Conservation (phyloP, 2,329 filamentous ascomycete species). For the Didymella keratinophila region DNA sequence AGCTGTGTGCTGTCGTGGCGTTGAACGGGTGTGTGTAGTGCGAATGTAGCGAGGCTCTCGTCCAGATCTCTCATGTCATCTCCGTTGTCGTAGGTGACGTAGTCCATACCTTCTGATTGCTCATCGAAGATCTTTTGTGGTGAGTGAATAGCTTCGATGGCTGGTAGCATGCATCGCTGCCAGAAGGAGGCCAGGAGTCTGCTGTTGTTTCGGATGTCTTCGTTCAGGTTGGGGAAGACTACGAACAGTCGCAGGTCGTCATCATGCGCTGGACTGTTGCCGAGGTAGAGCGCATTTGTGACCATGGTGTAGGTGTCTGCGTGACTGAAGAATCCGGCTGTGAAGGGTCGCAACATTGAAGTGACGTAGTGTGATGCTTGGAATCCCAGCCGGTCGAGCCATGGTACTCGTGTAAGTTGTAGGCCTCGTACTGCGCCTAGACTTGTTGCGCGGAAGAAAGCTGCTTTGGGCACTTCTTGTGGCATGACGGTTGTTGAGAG, state of each 20-base stretch:
- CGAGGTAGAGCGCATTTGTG: constrained; percentile 14
- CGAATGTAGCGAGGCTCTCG: constrained; percentile 11
- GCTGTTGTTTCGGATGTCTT: constrained; percentile 16
- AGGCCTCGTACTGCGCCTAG: constrained; percentile 11
- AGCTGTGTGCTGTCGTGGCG: constrained; percentile 11
- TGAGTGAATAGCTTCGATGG: constrained; percentile 9
- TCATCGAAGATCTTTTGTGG: background rate
- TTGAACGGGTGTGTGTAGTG: constrained; percentile 8
- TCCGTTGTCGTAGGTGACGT: constrained; percentile 3
- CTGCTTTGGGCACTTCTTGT: constrained; percentile 2
- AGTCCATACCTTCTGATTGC: constrained; percentile 6
- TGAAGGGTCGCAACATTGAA: constrained; percentile 10
- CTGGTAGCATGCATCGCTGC: constrained; percentile 17
- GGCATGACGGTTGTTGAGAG: background rate
- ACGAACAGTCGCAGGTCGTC: constrained; percentile 18
- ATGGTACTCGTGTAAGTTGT: constrained; percentile 14
- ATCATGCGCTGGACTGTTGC: constrained; percentile 11
- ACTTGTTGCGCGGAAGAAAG: constrained; percentile 16
- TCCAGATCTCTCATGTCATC: constrained; percentile 13
- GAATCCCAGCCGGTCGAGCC: constrained; percentile 17
- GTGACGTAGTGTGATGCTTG: constrained; percentile 17
- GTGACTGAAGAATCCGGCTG: constrained; percentile 7
- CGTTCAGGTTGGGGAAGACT: constrained; percentile 4
- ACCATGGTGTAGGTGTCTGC: constrained; percentile 13
- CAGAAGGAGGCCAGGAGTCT: constrained; percentile 12